Conservation (phyloP, 441 rosid genomes). For the Metrosideros polymorpha region DNA sequence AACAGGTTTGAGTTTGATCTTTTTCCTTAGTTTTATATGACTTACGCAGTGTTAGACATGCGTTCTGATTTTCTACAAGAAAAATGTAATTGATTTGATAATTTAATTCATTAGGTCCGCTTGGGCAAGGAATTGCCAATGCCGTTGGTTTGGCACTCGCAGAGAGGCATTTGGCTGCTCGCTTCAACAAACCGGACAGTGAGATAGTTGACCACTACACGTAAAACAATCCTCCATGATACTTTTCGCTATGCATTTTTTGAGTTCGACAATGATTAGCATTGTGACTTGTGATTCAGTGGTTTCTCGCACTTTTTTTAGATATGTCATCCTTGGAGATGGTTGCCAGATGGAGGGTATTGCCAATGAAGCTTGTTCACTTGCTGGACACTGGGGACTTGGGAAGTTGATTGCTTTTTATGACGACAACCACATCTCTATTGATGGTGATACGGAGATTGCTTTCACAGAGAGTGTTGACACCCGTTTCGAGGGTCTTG, state of each 20-base stretch:
- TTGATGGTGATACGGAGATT: slow-evolving; percentile 86
- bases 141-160: slow-evolving; percentile 99
- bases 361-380: slow-evolving; percentile 75
- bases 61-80: not conserved
- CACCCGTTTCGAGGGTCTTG: slow-evolving; percentile 77
- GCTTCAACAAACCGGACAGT: slow-evolving; percentile 84
- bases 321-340: slow-evolving; percentile 71
- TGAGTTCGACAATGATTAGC: not conserved
- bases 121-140: slow-evolving; percentile 96
- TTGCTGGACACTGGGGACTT: slow-evolving; percentile 92
- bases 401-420: slow-evolving; percentile 91
- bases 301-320: slow-evolving; percentile 7
- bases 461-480: slow-evolving; percentile 86
- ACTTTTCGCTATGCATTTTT: not conserved
- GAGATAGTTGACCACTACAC: slow-evolving; percentile 95
- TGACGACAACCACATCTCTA: slow-evolving; percentile 93
- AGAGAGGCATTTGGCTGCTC: slow-evolving; percentile 95
- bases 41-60: not conserved
- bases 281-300: not conserved
- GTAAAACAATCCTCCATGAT: slow-evolving; percentile 19
- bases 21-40: not conserved
- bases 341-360: slow-evolving; percentile 97
- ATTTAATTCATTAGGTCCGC: slow-evolving; percentile 57
- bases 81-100: not conserved
- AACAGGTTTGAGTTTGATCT: slow-evolving; percentile 54